phyloP scores from a whole-genome alignment of 176 grass and related monocot genomes.

The Saccharum spontaneum region DNA sequence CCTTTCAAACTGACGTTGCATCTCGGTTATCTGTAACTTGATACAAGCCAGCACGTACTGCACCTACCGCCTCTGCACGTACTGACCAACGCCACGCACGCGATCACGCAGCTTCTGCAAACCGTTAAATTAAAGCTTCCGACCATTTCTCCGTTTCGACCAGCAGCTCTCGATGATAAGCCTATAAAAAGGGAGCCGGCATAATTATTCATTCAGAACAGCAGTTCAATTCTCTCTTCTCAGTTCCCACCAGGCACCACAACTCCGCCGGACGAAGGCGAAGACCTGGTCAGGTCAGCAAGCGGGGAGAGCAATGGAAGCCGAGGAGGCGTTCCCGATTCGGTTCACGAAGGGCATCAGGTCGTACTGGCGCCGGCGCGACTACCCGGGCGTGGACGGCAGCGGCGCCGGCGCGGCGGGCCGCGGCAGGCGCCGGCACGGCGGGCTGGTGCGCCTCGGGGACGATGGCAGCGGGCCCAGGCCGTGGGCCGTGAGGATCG shows the following conservation, averaged over 20 bases:
- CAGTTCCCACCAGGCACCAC: not conserved
- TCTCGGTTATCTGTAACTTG: slow-evolving; percentile 13
- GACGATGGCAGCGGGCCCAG: not conserved
- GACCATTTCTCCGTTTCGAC: not conserved
- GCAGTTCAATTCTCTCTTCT: not conserved
- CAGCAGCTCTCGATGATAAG: slow-evolving; percentile 1
- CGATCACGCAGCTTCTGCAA: too few species aligned
- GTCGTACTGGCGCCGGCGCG: slow-evolving; percentile 63
- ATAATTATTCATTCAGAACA: not conserved
- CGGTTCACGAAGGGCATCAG: slow-evolving; percentile 74
- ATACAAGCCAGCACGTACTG: not conserved
- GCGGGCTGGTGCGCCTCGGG: slow-evolving; percentile 53
- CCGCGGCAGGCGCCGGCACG: slow-evolving; percentile 13
- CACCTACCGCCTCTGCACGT: not conserved
- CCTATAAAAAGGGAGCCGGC: slow-evolving; percentile 23
- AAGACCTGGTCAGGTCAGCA: not conserved
- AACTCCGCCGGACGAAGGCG: not conserved
- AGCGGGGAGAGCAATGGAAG: slow-evolving; percentile 36
- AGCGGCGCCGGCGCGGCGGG: not conserved
- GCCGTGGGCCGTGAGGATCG: slow-evolving; percentile 48
- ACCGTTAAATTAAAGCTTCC: not conserved
- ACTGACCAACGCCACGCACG: not conserved
- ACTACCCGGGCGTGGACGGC: slow-evolving; percentile 49
- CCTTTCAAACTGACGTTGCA: slow-evolving; percentile 1
- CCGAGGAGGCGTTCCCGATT: slow-evolving; percentile 60